These are phyloP conservation scores for Zopfochytrium polystomum DNA, from an alignment of 371 early-diverging fungal genomes.

Conservation along the genomic window DNA sequence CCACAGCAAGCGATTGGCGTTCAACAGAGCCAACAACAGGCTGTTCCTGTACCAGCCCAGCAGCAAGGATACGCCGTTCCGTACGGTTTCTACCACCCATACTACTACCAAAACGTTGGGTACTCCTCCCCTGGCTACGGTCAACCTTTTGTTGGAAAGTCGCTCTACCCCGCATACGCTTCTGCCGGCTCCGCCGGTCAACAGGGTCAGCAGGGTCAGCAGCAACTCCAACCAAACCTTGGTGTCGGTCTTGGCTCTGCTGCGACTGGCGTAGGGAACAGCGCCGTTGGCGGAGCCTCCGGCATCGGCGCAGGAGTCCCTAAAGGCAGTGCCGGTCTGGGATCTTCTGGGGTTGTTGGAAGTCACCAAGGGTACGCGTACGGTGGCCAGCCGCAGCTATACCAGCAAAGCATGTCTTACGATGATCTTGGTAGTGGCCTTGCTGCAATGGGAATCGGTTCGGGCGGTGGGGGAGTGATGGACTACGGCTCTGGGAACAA, in stretches of 20 bases:
- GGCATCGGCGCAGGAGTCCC: constrained; percentile 4
- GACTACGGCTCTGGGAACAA: too few species aligned
- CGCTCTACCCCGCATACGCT: constrained; percentile 57
- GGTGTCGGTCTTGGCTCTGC: not conserved
- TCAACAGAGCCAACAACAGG: constrained; percentile 6
- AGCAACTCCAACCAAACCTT: constrained; percentile 8
- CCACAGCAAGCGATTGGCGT: not conserved
- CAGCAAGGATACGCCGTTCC: constrained; percentile 27
- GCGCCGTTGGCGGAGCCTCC: not conserved
- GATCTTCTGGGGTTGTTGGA: constrained; percentile 14
- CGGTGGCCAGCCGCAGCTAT: constrained; percentile 23
- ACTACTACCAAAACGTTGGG: constrained; percentile 56
- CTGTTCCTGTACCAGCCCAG: constrained; percentile 3
- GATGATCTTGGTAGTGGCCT: constrained; percentile 28
- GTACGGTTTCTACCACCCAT: constrained; percentile 62
- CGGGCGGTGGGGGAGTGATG: constrained; percentile 13
- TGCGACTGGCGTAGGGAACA: not conserved
- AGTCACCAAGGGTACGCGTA: constrained; percentile 16
- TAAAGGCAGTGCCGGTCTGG: constrained; percentile 2
- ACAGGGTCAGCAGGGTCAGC: constrained; percentile 3
- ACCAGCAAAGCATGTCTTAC: constrained; percentile 22
- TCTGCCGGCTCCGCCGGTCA: not conserved
- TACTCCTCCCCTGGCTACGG: constrained; percentile 61
- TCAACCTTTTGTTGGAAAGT: constrained; percentile 82
- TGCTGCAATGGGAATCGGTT: not conserved